Conservation (phyloP, 2,329 filamentous ascomycete species). For the Monosporascus cannonballus region DNA sequence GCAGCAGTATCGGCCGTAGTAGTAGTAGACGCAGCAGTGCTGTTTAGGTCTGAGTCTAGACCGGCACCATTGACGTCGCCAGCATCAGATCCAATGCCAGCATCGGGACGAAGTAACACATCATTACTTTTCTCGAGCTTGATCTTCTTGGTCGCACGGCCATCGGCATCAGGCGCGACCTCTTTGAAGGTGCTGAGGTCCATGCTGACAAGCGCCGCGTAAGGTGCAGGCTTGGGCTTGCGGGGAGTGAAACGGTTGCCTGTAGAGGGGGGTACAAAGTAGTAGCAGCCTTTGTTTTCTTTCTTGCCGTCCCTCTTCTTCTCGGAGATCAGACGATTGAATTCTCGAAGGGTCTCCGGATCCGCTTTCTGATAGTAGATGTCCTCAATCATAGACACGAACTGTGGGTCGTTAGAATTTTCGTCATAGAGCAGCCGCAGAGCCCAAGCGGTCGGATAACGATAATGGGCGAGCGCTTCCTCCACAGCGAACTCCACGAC, state of each 20-base stretch:
- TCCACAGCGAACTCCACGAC: constrained; percentile 54
- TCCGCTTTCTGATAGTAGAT: constrained; percentile 54
- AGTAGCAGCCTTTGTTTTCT: constrained; percentile 44
- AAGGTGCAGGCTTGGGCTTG: constrained; percentile 43
- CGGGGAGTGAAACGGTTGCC: constrained; percentile 36
- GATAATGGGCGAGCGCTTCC: constrained; percentile 48
- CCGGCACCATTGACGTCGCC: background rate
- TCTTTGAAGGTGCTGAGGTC: constrained; percentile 25
- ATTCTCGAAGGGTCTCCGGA: constrained; percentile 43
- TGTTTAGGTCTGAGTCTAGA: background rate
- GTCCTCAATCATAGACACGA: constrained; percentile 52
- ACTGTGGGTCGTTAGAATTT: constrained; percentile 41
- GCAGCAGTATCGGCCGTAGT: background rate
- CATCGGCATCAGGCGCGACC: constrained; percentile 12
- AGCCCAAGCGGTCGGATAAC: constrained; percentile 58
- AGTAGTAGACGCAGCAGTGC: background rate
- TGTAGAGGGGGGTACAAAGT: constrained; percentile 46
- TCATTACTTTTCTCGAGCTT: constrained; percentile 16
- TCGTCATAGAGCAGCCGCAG: constrained; percentile 56
- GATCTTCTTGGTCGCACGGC: constrained; percentile 24
- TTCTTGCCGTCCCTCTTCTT: constrained; percentile 54
- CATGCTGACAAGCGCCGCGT: constrained; percentile 39
- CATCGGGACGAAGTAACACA: background rate
- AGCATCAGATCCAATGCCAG: background rate
- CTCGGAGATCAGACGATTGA: constrained; percentile 42